phyloP scores from a whole-genome alignment of 192 early-diverging fungal species.

The Gaertneriomyces semiglobifer region DNA sequence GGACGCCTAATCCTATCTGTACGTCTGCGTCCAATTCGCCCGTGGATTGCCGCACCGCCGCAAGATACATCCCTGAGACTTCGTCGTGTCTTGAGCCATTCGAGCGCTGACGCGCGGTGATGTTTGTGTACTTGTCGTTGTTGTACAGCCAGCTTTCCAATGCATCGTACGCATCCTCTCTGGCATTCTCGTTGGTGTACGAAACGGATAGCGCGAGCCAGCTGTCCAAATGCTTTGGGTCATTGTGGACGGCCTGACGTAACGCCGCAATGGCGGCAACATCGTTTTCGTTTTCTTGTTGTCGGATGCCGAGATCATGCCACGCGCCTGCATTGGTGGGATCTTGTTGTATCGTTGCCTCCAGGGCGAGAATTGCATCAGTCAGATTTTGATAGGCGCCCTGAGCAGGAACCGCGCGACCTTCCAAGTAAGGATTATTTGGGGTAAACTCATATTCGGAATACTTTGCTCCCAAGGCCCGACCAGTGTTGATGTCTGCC shows the following conservation, averaged over 20 bases:
- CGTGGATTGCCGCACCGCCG: slow-evolving; percentile 65
- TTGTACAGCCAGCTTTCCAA: slow-evolving; percentile 83
- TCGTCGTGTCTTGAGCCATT: slow-evolving; percentile 61
- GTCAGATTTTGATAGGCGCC: slow-evolving; percentile 58
- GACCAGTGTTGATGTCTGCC: slow-evolving; percentile 1
- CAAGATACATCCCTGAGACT: slow-evolving; percentile 72
- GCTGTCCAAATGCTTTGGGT: slow-evolving; percentile 73
- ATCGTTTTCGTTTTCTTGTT: slow-evolving; percentile 98
- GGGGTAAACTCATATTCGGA: slow-evolving; percentile 67
- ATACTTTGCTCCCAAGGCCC: slow-evolving; percentile 8
- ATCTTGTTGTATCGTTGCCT: slow-evolving; percentile 79
- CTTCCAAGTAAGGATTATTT: slow-evolving; percentile 68
- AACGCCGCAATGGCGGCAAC: slow-evolving; percentile 85
- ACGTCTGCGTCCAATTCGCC: slow-evolving; percentile 86
- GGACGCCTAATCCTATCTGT: slow-evolving; percentile 88
- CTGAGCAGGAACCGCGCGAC: slow-evolving; percentile 17
- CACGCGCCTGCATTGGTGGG: slow-evolving; percentile 77
- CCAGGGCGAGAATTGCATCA: slow-evolving; percentile 87
- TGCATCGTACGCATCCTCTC: slow-evolving; percentile 82
- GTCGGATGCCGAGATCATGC: slow-evolving; percentile 80
- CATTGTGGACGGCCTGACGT: slow-evolving; percentile 67
- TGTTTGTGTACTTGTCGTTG: slow-evolving; percentile 63
- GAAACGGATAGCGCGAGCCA: slow-evolving; percentile 86
- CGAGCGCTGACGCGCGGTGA: slow-evolving; percentile 37
- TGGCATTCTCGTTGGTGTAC: slow-evolving; percentile 88